These are phyloP conservation scores for Pseudotulostoma volvatum DNA, from an alignment of 495 filamentous ascomycete genomes.

Conservation along the genomic window DNA sequence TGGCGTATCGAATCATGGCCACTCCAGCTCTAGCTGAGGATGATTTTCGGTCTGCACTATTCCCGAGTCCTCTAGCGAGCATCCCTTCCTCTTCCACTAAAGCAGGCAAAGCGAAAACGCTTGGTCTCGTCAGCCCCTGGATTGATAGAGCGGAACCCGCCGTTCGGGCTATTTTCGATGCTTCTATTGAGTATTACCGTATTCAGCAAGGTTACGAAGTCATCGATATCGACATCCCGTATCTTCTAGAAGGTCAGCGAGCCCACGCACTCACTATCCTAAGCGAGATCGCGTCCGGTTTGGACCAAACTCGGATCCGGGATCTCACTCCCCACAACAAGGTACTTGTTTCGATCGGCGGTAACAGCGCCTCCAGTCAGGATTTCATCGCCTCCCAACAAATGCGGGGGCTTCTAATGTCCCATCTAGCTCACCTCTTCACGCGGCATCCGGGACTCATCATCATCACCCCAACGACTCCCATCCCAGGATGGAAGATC, in stretches of 20 bases:
- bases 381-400: constrained; percentile 65
- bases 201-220: constrained; percentile 43
- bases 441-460: constrained; percentile 55
- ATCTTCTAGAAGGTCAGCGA: constrained; percentile 53
- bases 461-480: constrained; percentile 64
- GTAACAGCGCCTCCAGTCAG: constrained; percentile 40
- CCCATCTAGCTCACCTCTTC: constrained; percentile 61
- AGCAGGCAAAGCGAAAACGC: constrained; percentile 24
- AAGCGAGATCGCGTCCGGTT: constrained; percentile 38
- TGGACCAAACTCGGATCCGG: constrained; percentile 21
- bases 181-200: constrained; percentile 44
- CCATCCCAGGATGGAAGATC: constrained; percentile 61
- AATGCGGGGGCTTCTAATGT: constrained; percentile 64
- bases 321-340: constrained; percentile 54
- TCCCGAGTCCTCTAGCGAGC: constrained; percentile 28
- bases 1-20: constrained; percentile 64
- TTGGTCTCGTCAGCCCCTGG: constrained; percentile 69
- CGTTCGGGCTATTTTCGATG: constrained; percentile 43
- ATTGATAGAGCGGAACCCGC: constrained; percentile 46
- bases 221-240: constrained; percentile 61
- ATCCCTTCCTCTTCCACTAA: constrained; percentile 8
- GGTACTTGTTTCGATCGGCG: constrained; percentile 48
- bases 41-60: constrained; percentile 32
- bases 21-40: constrained; percentile 42
- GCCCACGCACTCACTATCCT: constrained; percentile 76